Conservation (phyloP, 306 rosid genomes). For the Benincasa hispida region DNA sequence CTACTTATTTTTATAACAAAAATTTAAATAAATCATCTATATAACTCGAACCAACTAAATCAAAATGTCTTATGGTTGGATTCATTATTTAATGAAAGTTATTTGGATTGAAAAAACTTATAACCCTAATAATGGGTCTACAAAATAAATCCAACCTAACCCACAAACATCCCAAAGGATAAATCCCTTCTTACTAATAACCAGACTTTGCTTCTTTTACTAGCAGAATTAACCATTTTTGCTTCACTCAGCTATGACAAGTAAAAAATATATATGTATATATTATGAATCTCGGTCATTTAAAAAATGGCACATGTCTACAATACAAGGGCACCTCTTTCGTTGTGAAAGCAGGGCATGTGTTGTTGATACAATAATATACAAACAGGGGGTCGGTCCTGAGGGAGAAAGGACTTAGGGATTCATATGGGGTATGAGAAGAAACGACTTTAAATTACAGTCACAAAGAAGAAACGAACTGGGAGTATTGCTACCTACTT, state of each 20-base stretch:
- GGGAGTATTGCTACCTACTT: neutral
- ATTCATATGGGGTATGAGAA: neutral
- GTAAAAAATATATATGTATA: no score
- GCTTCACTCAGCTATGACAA: neutral
- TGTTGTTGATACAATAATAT: slow-evolving; percentile 2
- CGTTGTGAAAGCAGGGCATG: neutral
- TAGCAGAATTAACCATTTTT: neutral
- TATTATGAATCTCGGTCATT: neutral
- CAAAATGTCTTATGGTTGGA: no score
- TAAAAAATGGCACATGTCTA: neutral
- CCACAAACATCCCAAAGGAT: no score
- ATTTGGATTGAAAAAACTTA: no score
- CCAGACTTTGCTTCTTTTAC: neutral
- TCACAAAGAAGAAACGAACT: neutral
- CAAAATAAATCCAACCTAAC: no score
- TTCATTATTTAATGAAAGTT: no score
- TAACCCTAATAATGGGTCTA: no score
- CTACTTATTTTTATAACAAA: no score
- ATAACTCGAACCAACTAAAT: no score
- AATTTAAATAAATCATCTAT: no score
- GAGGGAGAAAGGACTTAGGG: neutral
- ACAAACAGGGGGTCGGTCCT: neutral
- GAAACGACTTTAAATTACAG: neutral
- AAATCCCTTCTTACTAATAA: no score
- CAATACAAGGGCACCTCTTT: neutral